phyloP scores from a whole-genome alignment of 352 stramenopile genomes.

The Globisporangium orthogonon region DNA sequence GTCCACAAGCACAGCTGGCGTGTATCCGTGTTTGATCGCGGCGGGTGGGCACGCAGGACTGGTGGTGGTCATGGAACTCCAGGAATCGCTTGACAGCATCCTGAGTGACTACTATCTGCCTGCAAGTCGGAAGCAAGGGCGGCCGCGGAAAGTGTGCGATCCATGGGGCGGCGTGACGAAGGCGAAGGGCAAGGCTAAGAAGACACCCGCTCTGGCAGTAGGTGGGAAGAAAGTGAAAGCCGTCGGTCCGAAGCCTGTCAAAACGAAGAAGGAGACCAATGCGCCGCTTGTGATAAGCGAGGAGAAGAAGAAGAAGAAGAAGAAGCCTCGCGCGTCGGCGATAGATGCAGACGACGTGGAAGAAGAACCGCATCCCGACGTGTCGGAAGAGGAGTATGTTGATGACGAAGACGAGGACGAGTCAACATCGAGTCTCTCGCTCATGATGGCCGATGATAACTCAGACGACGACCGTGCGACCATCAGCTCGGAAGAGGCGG shows the following conservation, averaged over 20 bases:
- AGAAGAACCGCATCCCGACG: neutral
- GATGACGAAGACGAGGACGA: slow-evolving; percentile 28
- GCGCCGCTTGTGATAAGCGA: slow-evolving; percentile 7
- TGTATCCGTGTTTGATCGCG: slow-evolving; percentile 60
- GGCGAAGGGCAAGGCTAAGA: slow-evolving; percentile 6
- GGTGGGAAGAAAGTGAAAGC: slow-evolving; percentile 16
- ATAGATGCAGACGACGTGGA: neutral
- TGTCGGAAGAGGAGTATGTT: slow-evolving; percentile 31
- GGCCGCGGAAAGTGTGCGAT: slow-evolving; percentile 15
- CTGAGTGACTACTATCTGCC: slow-evolving; percentile 46
- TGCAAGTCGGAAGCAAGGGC: slow-evolving; percentile 43
- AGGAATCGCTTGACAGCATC: slow-evolving; percentile 48
- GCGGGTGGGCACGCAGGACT: slow-evolving; percentile 60
- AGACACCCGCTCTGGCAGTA: slow-evolving; percentile 14
- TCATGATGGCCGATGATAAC: slow-evolving; percentile 43
- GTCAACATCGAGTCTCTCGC: slow-evolving; percentile 20
- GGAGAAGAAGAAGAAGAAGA: slow-evolving; percentile 11
- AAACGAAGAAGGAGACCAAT: slow-evolving; percentile 28
- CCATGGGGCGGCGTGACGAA: slow-evolving; percentile 1
- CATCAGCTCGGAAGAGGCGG: slow-evolving; percentile 29
- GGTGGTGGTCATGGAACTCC: slow-evolving; percentile 67
- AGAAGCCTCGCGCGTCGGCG: neutral
- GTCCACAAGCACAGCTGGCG: slow-evolving; percentile 30
- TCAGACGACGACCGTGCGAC: slow-evolving; percentile 55
- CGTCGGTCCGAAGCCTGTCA: slow-evolving; percentile 20